Evolutionary conservation across 345 rosid genomes (phyloP).

Genomic region (Sapria himalayana): DNA sequence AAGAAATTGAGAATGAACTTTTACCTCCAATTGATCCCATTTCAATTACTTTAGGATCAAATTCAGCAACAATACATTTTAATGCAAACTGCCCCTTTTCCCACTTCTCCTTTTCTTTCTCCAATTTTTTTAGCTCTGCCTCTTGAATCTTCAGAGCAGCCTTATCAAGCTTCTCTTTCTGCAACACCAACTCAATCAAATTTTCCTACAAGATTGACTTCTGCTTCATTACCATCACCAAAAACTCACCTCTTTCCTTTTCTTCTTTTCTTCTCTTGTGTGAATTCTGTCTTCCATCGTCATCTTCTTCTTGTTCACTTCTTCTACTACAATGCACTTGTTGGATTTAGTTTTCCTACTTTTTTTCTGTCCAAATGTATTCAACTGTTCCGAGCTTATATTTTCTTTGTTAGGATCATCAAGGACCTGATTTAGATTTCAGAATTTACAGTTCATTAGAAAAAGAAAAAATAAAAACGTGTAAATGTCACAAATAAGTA

Average conservation of each 20-base stretch:
- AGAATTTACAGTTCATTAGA: too few relatives aligned
- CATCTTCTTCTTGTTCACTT: conserved; percentile 21
- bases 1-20: conserved; percentile 6
- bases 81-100: conserved; percentile 71
- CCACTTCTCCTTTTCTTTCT: conserved; percentile 73
- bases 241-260: conserved; percentile 40
- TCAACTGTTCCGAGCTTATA: conserved; percentile 20
- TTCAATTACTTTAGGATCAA: conserved; percentile 71
- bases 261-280: conserved; percentile 53
- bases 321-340: conserved; percentile 18
- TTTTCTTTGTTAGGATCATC: conserved; percentile 36
- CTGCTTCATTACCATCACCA: background rate
- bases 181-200: too few relatives aligned
- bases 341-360: conserved; percentile 9
- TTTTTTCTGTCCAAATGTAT: conserved; percentile 9
- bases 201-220: too few relatives aligned
- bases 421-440: conserved; percentile 19
- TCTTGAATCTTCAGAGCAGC: conserved; percentile 70
- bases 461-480: background rate
- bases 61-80: conserved; percentile 63
- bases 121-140: conserved; percentile 47
- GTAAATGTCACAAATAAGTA: background rate
- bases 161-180: conserved; percentile 68
- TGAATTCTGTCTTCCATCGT: conserved; percentile 32
- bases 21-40: conserved; percentile 68